Evolutionary conservation across 2,329 filamentous ascomycete species (phyloP).

Genomic region (Tricladium varicosporioides): DNA sequence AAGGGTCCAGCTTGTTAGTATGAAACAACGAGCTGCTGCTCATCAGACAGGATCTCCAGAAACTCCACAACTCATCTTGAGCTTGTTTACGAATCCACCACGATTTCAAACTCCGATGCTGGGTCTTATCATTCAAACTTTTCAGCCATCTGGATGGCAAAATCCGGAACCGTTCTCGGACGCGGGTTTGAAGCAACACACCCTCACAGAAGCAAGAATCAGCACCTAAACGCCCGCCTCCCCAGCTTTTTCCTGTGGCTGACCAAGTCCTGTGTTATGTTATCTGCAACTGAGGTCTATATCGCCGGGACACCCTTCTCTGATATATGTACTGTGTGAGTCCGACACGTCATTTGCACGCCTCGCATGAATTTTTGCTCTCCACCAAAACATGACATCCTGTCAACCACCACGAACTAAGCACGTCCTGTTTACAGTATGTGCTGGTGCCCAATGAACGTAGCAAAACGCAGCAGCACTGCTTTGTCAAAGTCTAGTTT

Average conservation of each 20-base stretch:
- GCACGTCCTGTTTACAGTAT: neutral
- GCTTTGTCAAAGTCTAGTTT: no score
- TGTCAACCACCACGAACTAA: neutral
- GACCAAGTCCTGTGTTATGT: neutral
- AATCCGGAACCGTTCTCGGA: neutral
- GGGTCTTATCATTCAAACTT: neutral
- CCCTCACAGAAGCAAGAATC: neutral
- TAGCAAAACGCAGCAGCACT: no score
- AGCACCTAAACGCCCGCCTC: neutral
- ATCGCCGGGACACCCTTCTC: neutral
- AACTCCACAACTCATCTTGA: neutral
- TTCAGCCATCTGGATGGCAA: neutral
- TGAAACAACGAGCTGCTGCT: slow-evolving; percentile 1
- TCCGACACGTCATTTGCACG: neutral
- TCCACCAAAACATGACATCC: neutral
- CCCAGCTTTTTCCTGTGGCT: neutral
- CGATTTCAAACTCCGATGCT: neutral
- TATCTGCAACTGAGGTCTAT: neutral
- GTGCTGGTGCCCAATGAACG: neutral
- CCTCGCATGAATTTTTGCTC: neutral
- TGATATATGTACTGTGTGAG: neutral
- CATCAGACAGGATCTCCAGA: neutral
- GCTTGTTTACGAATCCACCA: neutral
- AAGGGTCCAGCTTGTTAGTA: neutral
- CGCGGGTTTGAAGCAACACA: neutral